phyloP scores from a whole-genome alignment of 75 land plant species.

The Pinus taeda region DNA sequence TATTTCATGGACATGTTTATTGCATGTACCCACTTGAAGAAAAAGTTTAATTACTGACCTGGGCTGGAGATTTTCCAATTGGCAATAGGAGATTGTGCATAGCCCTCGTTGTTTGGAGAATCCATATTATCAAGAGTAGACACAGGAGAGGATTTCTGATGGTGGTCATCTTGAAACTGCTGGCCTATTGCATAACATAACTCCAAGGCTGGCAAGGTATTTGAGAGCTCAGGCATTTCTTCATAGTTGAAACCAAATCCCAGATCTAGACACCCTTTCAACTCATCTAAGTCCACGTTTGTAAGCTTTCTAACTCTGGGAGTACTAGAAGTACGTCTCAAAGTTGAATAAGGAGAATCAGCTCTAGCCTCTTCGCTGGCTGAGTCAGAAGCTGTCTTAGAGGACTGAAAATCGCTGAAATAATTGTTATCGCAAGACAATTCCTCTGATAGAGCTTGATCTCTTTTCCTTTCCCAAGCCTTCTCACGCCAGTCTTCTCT shows the following conservation, averaged over 20 bases:
- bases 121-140: slow-evolving; percentile 14
- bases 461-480: slow-evolving; percentile 10
- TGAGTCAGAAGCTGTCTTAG: slow-evolving; percentile 9
- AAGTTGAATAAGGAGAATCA: not conserved
- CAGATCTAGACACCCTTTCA: slow-evolving; percentile 24
- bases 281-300: slow-evolving; percentile 29
- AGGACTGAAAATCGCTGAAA: slow-evolving; percentile 4
- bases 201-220: slow-evolving; percentile 33
- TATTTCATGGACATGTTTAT: not conserved
- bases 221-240: slow-evolving; percentile 18
- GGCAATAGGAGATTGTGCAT: slow-evolving; percentile 16
- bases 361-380: not conserved
- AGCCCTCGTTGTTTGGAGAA: not conserved
- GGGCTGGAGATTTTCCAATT: slow-evolving; percentile 35
- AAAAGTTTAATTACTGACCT: slow-evolving; percentile 9
- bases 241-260: slow-evolving; percentile 32
- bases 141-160: slow-evolving; percentile 17
- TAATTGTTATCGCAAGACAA: not conserved
- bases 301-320: slow-evolving; percentile 17
- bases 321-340: not conserved
- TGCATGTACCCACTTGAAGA: not conserved
- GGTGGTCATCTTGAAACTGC: slow-evolving; percentile 8
- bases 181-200: slow-evolving; percentile 30
- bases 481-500: slow-evolving; percentile 1
- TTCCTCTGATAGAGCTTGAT: slow-evolving; percentile 5